A percentile compares a stretch with the other conserved stretches of the same genome.
These are phyloP conservation scores for Ascomycota sp. DNA, from an alignment of 2,329 filamentous ascomycete genomes.

Conservation along the genomic window DNA sequence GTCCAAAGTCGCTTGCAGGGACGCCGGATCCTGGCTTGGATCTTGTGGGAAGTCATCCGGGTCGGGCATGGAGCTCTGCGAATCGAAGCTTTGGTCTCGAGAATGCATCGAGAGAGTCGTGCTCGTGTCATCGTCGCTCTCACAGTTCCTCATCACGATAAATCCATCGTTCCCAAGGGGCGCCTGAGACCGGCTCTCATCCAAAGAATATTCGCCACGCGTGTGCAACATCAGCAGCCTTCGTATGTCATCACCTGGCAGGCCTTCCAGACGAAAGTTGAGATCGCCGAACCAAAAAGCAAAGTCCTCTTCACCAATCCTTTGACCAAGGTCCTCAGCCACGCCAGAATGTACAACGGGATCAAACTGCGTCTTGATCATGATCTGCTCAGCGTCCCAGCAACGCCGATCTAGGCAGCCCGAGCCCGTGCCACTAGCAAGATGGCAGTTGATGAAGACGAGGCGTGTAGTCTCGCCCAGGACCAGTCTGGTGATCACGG, in stretches of 20 bases:
- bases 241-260: slow-evolving; percentile 78
- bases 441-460: slow-evolving; percentile 77
- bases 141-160: slow-evolving; percentile 21
- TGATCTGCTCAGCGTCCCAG: slow-evolving; percentile 71
- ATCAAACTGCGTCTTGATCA: slow-evolving; percentile 54
- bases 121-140: slow-evolving; percentile 24
- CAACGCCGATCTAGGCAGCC: slow-evolving; percentile 59
- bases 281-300: slow-evolving; percentile 91
- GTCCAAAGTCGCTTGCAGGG: slow-evolving; percentile 67
- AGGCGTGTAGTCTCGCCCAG: slow-evolving; percentile 75
- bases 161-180: slow-evolving; percentile 24
- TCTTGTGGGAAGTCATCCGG: slow-evolving; percentile 46
- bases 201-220: slow-evolving; percentile 48
- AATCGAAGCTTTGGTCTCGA: slow-evolving; percentile 17
- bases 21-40: slow-evolving; percentile 55
- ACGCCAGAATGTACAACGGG: slow-evolving; percentile 45
- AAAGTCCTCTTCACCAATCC: slow-evolving; percentile 77
- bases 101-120: slow-evolving; percentile 12
- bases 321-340: slow-evolving; percentile 39
- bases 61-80: slow-evolving; percentile 26
- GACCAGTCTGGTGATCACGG: slow-evolving; percentile 57
- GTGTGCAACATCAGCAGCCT: slow-evolving; percentile 65
- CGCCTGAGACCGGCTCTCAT: slow-evolving; percentile 14
- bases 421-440: slow-evolving; percentile 68
- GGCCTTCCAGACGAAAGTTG: slow-evolving; percentile 74